Base-by-base conservation (phyloP, 768 basidiomycete species). In the Cystobasidiopsis lactophilus region DNA sequence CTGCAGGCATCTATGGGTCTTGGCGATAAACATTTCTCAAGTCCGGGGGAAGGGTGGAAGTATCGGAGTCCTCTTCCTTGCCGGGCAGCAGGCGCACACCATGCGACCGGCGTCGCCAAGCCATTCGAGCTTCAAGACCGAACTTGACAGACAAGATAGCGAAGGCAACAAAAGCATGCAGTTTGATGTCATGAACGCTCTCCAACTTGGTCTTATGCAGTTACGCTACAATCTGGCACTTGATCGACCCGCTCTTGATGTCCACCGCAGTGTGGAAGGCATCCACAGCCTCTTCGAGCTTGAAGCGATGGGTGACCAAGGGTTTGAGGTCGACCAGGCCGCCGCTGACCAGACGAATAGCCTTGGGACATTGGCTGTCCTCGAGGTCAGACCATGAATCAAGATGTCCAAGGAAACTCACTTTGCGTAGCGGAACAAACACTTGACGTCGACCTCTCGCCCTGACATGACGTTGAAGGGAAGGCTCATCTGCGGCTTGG, bases 231-330 rank as follows among this genome's bases (percentile, higher is more conserved):
- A 35, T 35, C 9, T 35, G 55, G 31, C 23, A 26, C 35, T 56
- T 56, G 55, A 56, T 52, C 18, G 4, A 1, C 37, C 19, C 43
- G 21, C 5, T 21, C 5, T 1, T 18, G 26, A 47, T 23, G 31
- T 57, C 57, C 1, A n/a, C 57, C 1, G 57, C 52, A 3, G 53
- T 52, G 44, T 68, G 61, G 66, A 70, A 69, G 10, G 69, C 69
- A 30, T 68, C 60, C 33, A 66, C 60, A 10, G 69, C 68, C 16
- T 65, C 46, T 40, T 63, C 61, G 21, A 70, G 61, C 39, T 60
- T 44, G 65, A 67, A 70, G 16, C 68, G 65, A 52, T 70, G 69
- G 1, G 69, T 70, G 27, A 70, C 69, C n/a, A 70, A 57, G 23
- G 40, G 40, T 1, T 39, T 47, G 50, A 54, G 51, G 52, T 60